Evolutionary conservation across 129 eudicot genomes (phyloP), one percentile per base, ranked within the genome.

Genomic region (Flaveria linearis): DNA sequence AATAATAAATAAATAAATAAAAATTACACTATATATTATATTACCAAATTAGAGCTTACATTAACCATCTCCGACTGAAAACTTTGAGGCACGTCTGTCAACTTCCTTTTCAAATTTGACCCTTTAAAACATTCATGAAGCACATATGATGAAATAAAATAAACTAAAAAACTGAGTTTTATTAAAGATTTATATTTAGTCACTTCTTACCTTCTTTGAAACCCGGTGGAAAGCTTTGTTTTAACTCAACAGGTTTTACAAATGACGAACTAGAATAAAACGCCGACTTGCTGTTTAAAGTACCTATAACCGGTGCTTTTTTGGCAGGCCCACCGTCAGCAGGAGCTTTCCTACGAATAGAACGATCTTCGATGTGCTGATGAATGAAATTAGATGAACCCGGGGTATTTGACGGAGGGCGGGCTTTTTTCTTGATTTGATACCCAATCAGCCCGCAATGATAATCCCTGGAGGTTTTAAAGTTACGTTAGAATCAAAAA

Each of bases 361-460:
- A 83, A 65, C 26, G 72, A 69, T 69, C 82, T 26, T 74, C 26
- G 46, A 75, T 68, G 71, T 81, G 89, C 45, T 83, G 76, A 67
- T 70, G 76, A 53, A 76, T 65, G 63, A 78, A 81, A 68, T 76
- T 61, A 30, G 87, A 51, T 68, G 82, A 28, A 62, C 58, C 75
- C 10, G 79, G 61, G 5, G 66, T 60, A 8, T 70, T 17, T 12
- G 56, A 53, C 15, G 83, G 79, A 28, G 79, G 84, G 12, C 72
- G 88, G 51, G 88, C 76, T 60, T 76, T 83, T 84, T 86, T 90
- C 80, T 71, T 82, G 30, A 75, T 84, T 73, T 74, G 85, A 81
- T 94, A 94, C 28, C 98, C 98, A 23, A 94, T 81, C 33, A 88
- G 86, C 74, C 96, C 97, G 45, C 98, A 94, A 67, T 94, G 98